Conservation (phyloP, 768 basidiomycete genomes). For the Leccinum truebloodii region DNA sequence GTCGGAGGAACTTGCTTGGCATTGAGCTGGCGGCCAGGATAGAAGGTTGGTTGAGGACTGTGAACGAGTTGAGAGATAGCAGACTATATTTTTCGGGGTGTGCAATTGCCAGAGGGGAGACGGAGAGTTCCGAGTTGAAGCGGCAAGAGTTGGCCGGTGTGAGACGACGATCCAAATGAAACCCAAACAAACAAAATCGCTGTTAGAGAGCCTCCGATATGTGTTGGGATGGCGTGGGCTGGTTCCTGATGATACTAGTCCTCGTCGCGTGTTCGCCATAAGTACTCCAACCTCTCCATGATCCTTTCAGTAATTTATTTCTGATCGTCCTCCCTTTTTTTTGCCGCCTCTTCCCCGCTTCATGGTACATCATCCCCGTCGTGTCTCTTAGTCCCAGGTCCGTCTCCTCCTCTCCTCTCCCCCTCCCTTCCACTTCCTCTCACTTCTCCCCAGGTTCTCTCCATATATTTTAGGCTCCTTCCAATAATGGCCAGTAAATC, state of each 20-base stretch:
- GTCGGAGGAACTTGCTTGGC: conserved; percentile 14
- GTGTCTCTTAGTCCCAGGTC: conserved; percentile 12
- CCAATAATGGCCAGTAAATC: conserved; percentile 38
- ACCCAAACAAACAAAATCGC: conserved; percentile 28
- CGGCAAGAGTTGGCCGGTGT: conserved; percentile 32
- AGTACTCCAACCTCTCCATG: conserved; percentile 33
- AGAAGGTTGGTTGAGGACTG: background rate
- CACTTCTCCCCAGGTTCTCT: conserved; percentile 19
- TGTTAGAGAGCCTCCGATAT: conserved; percentile 26
- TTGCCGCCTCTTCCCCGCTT: conserved; percentile 10
- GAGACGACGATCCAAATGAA: conserved; percentile 34
- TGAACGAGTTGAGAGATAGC: background rate
- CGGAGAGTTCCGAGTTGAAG: background rate
- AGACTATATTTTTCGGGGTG: background rate
- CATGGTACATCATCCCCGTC: conserved; percentile 31
- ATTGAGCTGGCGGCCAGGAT: background rate
- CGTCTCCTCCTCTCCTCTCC: background rate
- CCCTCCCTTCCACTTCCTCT: background rate
- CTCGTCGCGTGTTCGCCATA: conserved; percentile 30
- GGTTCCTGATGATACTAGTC: conserved; percentile 12
- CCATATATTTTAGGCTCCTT: conserved; percentile 38
- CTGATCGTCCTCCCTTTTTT: conserved; percentile 15
- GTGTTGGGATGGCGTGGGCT: conserved; percentile 13
- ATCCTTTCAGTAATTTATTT: conserved; percentile 30
- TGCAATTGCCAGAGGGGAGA: background rate